Evolutionary conservation across 768 basidiomycete species (phyloP), one percentile per base, ranked within the genome.

Genomic region (Nevesoporus exiguus): DNA sequence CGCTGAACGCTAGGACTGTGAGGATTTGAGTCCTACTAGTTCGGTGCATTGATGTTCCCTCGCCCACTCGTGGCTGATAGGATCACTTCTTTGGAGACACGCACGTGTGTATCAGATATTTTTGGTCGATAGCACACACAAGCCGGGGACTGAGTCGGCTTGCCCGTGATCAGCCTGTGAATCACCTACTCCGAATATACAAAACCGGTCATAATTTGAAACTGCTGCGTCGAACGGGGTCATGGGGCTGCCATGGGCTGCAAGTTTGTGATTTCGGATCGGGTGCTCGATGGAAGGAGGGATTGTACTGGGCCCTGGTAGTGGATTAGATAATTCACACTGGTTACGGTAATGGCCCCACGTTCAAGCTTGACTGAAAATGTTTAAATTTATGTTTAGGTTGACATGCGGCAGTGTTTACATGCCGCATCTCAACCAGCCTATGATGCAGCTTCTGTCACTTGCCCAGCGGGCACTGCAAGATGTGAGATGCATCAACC

Each of bases 401-500:
- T 15, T 15, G 10, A 34, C 6, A 14, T 34, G 11, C n/a, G 37
- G 37, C 17, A 19, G 37, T 37, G 37, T 37, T n/a, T 37, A 37
- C 33, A 19, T 39, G 11, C 3, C 9, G 14, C n/a, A n/a, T 42
- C 51, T 30, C 34, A 6, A 13, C 33, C 22, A 21, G 40, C 27
- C 27, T 10, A 13, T 25, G 42, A 13, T 25, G 6, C 6, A n/a
- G n/a, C n/a, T n/a, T n/a, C n/a, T n/a, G n/a, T n/a, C 17, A 7
- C 19, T 40, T 41, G 4, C 31, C 29, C 22, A 33, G 24, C 25
- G 8, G 40, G 55, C 27, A 37, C 47, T 52, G 54, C 55, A 57
- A 29, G 41, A 15, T 43, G 36, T 33, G 52, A 27, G 46, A 55
- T 47, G n/a, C 45, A 30, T 31, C 47, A 14, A 3, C n/a, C 34